Base-by-base conservation (phyloP, 106 monocot genomes). In the Phalaenopsis aphrodite region DNA sequence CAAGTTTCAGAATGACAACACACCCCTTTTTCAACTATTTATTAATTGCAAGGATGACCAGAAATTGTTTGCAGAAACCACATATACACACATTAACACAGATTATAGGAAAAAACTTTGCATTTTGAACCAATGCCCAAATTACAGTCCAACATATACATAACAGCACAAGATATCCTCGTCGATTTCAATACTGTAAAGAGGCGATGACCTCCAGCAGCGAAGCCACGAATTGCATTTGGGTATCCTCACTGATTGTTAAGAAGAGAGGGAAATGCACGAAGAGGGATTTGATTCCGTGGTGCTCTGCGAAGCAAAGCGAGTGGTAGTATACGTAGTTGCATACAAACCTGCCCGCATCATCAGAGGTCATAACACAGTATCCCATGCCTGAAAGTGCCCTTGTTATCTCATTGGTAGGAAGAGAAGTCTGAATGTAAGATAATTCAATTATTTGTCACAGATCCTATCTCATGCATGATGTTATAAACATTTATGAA, bases 251-350 rank as follows among this genome's bases (percentile, higher is more conserved):
- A 71, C 91, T 81, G 61, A 95, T 93, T 12, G 86, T 91, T 73
- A 88, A 65, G 78, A 95, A 95, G 57, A 95, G 88, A 49, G 95
- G 95, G 41, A 95, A 93, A 82, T 95, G 95, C 12, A 95, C 95
- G 48, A 84, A 84, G 45, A 84, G 79, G 43, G 83, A 84, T 18
- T 61, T 84, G 79, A 85, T 91, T 5, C 88, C 82, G 41, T 93
- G 86, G 37, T 91, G 80, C 78, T 95, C 93, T 14, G 95, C 81
- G 48, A 95, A 95, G 55, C 86, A 84, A 49, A 91, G 91, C 23
- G 91, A 91, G 76, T 91, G 88, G 21, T 91, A 91, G 83, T 91
- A 91, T 52, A 91, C 88, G 83, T 88, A 91, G 42, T 91, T 91
- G 82, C 91, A 91, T 2, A 88, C 91, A 77, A 91, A 91, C 21